Evolutionary conservation across 345 rosid species (phyloP).

Genomic region (Bruguiera parviflora): DNA sequence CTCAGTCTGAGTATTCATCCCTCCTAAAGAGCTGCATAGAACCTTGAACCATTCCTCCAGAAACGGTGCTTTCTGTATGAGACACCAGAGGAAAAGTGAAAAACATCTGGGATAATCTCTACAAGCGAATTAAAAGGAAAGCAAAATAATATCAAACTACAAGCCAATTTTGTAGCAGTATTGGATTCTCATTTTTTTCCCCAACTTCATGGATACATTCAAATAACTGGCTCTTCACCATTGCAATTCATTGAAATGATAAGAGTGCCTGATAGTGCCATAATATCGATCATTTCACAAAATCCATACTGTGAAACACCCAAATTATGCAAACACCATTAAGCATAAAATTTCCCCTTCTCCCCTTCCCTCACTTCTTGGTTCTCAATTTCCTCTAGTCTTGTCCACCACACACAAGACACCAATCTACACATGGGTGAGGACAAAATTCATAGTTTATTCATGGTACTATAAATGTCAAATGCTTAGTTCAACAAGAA

Average conservation of each 20-base stretch:
- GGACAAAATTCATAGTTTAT: not conserved
- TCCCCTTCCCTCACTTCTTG: not conserved
- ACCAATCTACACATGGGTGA: not conserved
- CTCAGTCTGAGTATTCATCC: conserved; percentile 29
- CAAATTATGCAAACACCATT: no score
- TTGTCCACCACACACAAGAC: not conserved
- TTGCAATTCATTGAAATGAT: no score
- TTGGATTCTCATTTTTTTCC: no score
- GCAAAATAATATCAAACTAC: not conserved
- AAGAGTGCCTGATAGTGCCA: no score
- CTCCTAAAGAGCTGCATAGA: conserved; percentile 51
- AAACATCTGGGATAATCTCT: conserved; percentile 1
- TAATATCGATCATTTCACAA: no score
- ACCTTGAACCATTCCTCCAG: conserved; percentile 86
- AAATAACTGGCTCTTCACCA: no score
- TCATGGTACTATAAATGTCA: no score
- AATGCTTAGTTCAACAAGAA: no score
- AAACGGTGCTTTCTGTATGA: conserved; percentile 57
- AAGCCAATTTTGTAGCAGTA: not conserved
- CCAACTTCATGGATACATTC: no score
- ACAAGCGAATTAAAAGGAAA: not conserved
- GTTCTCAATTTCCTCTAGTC: not conserved
- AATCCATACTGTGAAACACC: no score
- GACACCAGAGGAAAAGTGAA: conserved; percentile 16
- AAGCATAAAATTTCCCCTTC: not conserved